Evolutionary conservation across 352 stramenopile species (phyloP).

Genomic region (Globisporangium takayamanum): DNA sequence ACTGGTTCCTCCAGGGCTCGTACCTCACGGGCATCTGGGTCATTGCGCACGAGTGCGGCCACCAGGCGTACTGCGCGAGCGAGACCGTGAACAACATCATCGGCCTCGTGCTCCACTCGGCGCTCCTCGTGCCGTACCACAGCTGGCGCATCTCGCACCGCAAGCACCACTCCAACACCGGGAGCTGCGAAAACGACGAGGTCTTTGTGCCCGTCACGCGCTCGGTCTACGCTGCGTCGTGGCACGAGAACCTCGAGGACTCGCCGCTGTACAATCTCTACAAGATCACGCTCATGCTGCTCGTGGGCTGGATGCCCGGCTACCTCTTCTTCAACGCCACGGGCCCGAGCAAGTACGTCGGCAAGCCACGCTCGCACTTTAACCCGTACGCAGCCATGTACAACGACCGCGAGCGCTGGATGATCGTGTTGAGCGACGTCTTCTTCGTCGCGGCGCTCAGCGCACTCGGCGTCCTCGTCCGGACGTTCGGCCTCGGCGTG

Average conservation of each 20-base stretch:
- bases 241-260: slow-evolving; percentile 89
- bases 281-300: slow-evolving; percentile 91
- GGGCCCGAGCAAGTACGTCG: slow-evolving; percentile 85
- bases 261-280: slow-evolving; percentile 93
- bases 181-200: slow-evolving; percentile 94
- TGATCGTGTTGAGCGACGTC: slow-evolving; percentile 92
- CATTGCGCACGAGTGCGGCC: slow-evolving; percentile 96
- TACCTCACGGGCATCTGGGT: slow-evolving; percentile 98
- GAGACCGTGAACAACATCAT: slow-evolving; percentile 95
- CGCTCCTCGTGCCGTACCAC: slow-evolving; percentile 97
- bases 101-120: slow-evolving; percentile 95
- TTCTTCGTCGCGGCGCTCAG: slow-evolving; percentile 76
- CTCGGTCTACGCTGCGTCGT: slow-evolving; percentile 44
- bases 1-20: slow-evolving; percentile 97
- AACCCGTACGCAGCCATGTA: slow-evolving; percentile 94
- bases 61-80: slow-evolving; percentile 93
- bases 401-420: slow-evolving; percentile 86
- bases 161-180: slow-evolving; percentile 95
- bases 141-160: slow-evolving; percentile 96
- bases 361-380: slow-evolving; percentile 91
- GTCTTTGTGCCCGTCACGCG: slow-evolving; percentile 92
- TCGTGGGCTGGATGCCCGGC: slow-evolving; percentile 94
- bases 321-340: slow-evolving; percentile 97
- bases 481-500: slow-evolving; percentile 65
- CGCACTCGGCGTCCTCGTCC: slow-evolving; percentile 43